A percentile compares a stretch with the other conserved stretches of the same genome.
Evolutionary conservation across 208 protist genomes (phyloP).

Genomic region (Willaertia magna): DNA sequence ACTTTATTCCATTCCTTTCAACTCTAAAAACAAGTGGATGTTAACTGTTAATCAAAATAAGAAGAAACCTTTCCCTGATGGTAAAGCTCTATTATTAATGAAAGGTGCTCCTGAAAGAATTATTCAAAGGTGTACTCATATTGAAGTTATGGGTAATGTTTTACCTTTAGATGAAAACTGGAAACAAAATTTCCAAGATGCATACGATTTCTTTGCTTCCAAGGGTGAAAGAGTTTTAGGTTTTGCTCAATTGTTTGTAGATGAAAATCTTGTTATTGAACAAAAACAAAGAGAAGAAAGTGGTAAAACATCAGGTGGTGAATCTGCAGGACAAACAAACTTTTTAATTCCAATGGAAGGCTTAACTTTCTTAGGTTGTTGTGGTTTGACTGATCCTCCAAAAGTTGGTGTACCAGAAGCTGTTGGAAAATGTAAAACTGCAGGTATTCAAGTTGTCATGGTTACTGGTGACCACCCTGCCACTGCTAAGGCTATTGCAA

Average conservation of each 20-base stretch:
- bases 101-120: slow-evolving; percentile 56
- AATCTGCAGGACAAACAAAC: no score
- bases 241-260: slow-evolving; percentile 22
- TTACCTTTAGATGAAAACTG: slow-evolving; percentile 14
- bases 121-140: neutral
- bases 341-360: neutral
- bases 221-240: slow-evolving; percentile 49
- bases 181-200: slow-evolving; percentile 14
- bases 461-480: slow-evolving; percentile 77
- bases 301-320: neutral
- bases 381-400: slow-evolving; percentile 69
- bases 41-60: slow-evolving; percentile 19
- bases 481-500: slow-evolving; percentile 69
- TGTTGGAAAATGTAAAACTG: slow-evolving; percentile 43
- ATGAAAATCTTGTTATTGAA: neutral
- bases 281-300: neutral
- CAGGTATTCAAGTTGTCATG: slow-evolving; percentile 78
- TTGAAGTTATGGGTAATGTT: neutral
- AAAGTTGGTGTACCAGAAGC: slow-evolving; percentile 44
- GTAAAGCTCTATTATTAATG: slow-evolving; percentile 25
- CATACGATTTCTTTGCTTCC: slow-evolving; percentile 27
- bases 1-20: slow-evolving; percentile 51
- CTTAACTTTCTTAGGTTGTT: slow-evolving; percentile 32
- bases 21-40: slow-evolving; percentile 58
- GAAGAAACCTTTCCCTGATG: neutral